phyloP scores from a whole-genome alignment of 768 basidiomycete species.

The Pisolithus sp. region DNA sequence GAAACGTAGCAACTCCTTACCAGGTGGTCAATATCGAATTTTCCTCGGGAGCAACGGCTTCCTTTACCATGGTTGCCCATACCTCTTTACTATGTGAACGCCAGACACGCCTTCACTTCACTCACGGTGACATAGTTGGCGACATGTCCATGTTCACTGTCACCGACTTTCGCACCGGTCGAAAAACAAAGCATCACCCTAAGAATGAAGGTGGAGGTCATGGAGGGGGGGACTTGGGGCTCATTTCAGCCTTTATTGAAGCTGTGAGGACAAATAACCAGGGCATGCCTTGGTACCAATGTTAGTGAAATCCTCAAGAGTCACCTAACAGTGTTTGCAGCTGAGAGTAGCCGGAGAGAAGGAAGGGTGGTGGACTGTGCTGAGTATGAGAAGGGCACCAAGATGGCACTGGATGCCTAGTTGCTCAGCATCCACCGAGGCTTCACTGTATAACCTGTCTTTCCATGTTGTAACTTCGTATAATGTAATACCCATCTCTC shows the following conservation, averaged over 20 bases:
- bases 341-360: constrained; percentile 67
- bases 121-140: constrained; percentile 84
- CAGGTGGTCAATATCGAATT: constrained; percentile 86
- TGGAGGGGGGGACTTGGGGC: constrained; percentile 76
- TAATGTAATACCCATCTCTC: too few relatives aligned
- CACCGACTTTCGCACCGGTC: constrained; percentile 62
- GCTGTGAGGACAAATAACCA: constrained; percentile 67
- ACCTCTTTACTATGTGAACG: constrained; percentile 75
- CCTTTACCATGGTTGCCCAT: constrained; percentile 87
- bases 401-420: constrained; percentile 24
- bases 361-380: constrained; percentile 64
- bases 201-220: constrained; percentile 62
- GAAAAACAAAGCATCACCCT: constrained; percentile 42
- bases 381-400: constrained; percentile 53
- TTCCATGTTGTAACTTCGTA: too few relatives aligned
- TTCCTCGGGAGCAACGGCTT: constrained; percentile 71
- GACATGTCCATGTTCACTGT: constrained; percentile 74
- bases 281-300: constrained; percentile 55
- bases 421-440: not conserved
- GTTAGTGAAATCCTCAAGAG: constrained; percentile 66
- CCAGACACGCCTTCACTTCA: constrained; percentile 81
- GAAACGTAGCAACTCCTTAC: not conserved
- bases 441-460: too few relatives aligned
- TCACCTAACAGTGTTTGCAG: constrained; percentile 84
- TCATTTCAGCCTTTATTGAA: constrained; percentile 69